A percentile compares a stretch with the other conserved stretches of the same genome.
phyloP scores from a whole-genome alignment of 768 basidiomycete genomes.

The Hebeloma cylindrosporum region DNA sequence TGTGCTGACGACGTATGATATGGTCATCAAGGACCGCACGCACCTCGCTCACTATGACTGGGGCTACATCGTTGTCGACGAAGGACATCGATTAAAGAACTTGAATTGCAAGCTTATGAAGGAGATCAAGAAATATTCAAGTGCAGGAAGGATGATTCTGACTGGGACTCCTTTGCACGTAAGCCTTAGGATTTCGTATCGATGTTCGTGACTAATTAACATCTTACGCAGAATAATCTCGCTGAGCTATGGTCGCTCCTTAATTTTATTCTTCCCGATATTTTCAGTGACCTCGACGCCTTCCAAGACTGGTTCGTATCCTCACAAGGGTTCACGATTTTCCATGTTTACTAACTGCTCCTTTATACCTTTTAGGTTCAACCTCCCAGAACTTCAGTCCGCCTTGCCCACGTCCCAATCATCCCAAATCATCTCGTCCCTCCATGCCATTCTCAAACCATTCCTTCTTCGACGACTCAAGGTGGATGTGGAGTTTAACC shows the following conservation, averaged over 20 bases:
- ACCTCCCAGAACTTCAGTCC: conserved; percentile 62
- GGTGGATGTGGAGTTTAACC: conserved; percentile 72
- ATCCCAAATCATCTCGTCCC: conserved; percentile 66
- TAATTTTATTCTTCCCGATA: conserved; percentile 93
- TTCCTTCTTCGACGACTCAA: conserved; percentile 93
- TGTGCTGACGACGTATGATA: conserved; percentile 91
- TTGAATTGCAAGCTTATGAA: conserved; percentile 86
- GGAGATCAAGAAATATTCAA: conserved; percentile 84
- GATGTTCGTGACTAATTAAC: conserved; percentile 3
- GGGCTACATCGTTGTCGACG: conserved; percentile 95
- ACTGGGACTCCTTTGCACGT: conserved; percentile 97
- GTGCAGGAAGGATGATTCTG: conserved; percentile 87
- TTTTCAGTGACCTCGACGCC: conserved; percentile 85
- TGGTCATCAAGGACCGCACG: conserved; percentile 80
- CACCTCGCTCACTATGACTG: conserved; percentile 64
- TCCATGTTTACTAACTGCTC: not conserved
- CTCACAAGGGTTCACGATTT: not conserved
- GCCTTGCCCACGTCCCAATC: conserved; percentile 59
- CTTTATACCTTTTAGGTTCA: conserved; percentile 49
- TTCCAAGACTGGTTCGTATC: conserved; percentile 81
- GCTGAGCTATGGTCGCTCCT: conserved; percentile 93
- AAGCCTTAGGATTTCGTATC: conserved; percentile 23
- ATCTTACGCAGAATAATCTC: conserved; percentile 86
- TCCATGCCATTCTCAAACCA: conserved; percentile 92
- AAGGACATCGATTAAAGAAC: conserved; percentile 95